Base-by-base conservation (phyloP, 1,284 basidiomycete genomes). In the Trametes pubescens region DNA sequence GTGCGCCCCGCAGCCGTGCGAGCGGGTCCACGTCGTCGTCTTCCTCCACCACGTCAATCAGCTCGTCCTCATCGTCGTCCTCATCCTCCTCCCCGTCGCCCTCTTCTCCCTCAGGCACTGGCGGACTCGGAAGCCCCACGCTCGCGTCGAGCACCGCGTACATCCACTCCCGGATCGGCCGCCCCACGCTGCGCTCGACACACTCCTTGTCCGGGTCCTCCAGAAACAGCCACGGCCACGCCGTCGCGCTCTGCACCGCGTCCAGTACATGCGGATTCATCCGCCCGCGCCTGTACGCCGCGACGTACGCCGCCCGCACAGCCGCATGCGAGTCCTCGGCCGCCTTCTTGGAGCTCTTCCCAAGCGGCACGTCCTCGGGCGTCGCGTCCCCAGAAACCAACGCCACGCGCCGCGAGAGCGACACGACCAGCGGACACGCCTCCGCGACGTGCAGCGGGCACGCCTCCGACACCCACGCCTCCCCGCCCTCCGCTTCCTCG, bases 121-220 rank as follows among this genome's bases (percentile, higher is more conserved):
- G 32, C 1, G 54, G 37, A 35, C 74, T 75, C 0, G 85, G 83
- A 44, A 92, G 75, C 32, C 89, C 90, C 47, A 92, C 75, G 4
- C 83, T 85, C 66, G 89, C 85, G 51, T 91, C 85, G 44, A 95
- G 71, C 22, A 94, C 77, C 0, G 91, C 82, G 73, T 92, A 92
- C 26, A 83, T 79, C 86, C 88, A 90, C 51, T 78, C 72, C n/a
- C 90, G 82, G 35, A 93, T 81, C 0, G 85, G 83, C 21, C 86
- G 75, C 7, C 86, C 87, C 29, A 94, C 82, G 58, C 82, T 86
- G 51, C 84, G 77, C 11, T 83, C 78, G 8, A 88, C 86, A 1
- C 83, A 85, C 74, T 92, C 89, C 43, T 83, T 64, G 73, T 94
- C 92, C 0, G 92, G 92, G 69, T 87, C 84, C 63, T 94, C 92